Conservation (phyloP, 495 filamentous ascomycete genomes). For the Talaromyces adpressus region DNA sequence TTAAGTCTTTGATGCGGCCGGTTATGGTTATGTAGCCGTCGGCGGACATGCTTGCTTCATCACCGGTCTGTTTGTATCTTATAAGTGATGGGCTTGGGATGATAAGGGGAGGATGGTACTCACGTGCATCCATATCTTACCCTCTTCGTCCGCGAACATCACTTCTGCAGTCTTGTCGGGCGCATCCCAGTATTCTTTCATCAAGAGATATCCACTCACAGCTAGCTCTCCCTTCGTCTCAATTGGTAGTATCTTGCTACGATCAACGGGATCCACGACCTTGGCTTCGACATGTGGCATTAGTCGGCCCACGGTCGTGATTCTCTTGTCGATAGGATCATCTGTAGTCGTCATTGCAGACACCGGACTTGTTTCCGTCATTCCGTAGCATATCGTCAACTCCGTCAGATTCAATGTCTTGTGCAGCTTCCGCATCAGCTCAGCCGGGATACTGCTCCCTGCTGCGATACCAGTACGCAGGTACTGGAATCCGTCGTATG, state of each 20-base stretch:
- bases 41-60: slow-evolving; percentile 82
- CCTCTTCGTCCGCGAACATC: slow-evolving; percentile 51
- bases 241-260: slow-evolving; percentile 49
- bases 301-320: slow-evolving; percentile 65
- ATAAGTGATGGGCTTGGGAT: slow-evolving; percentile 41
- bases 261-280: slow-evolving; percentile 61
- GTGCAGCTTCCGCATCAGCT: slow-evolving; percentile 79
- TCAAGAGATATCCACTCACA: slow-evolving; percentile 76
- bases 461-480: slow-evolving; percentile 90
- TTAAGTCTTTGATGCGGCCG: slow-evolving; percentile 82
- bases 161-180: slow-evolving; percentile 62
- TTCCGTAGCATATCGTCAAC: slow-evolving; percentile 94
- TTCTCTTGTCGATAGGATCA: slow-evolving; percentile 74
- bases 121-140: slow-evolving; percentile 65
- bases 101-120: slow-evolving; percentile 14
- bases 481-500: slow-evolving; percentile 54
- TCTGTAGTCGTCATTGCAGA: slow-evolving; percentile 80
- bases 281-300: slow-evolving; percentile 86
- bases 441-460: slow-evolving; percentile 72
- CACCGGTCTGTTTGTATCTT: slow-evolving; percentile 51
- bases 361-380: slow-evolving; percentile 96
- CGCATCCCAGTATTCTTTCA: slow-evolving; percentile 86
- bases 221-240: slow-evolving; percentile 74
- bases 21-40: slow-evolving; percentile 62
- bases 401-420: slow-evolving; percentile 70